Conservation (phyloP, 2,329 filamentous ascomycete species). For the Fusarium brachygibbosum region DNA sequence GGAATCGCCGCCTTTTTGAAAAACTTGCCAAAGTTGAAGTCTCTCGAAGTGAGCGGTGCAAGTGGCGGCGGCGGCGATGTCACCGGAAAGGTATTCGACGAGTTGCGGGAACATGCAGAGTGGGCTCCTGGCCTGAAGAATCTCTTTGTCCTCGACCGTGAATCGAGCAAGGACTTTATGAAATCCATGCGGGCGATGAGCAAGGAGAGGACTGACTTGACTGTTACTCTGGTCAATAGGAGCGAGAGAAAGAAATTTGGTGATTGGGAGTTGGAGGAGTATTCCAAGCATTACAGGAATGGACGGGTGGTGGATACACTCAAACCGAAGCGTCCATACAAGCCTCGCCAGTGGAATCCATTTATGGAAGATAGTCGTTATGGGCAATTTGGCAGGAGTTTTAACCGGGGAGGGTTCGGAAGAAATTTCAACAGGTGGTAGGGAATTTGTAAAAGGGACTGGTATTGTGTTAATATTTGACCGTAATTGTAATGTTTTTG, state of each 20-base stretch:
- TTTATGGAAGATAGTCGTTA: not conserved
- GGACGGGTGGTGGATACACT: not conserved
- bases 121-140: slow-evolving; percentile 27
- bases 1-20: not conserved
- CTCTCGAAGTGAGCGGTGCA: slow-evolving; percentile 13
- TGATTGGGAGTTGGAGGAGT: slow-evolving; percentile 22
- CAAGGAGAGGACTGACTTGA: slow-evolving; percentile 16
- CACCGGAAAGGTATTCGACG: not conserved
- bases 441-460: too few relatives aligned
- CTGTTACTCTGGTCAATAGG: not conserved
- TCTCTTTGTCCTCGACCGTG: too few relatives aligned
- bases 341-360: too few relatives aligned
- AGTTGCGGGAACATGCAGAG: slow-evolving; percentile 15
- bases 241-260: slow-evolving; percentile 22
- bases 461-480: too few relatives aligned
- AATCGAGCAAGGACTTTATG: too few relatives aligned
- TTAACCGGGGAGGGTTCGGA: too few relatives aligned
- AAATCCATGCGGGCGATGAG: slow-evolving; percentile 28
- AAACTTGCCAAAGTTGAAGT: not conserved
- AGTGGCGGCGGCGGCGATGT: too few relatives aligned
- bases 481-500: too few relatives aligned
- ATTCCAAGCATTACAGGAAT: not conserved
- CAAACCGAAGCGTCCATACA: not conserved
- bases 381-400: too few relatives aligned
- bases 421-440: too few relatives aligned